Base-by-base conservation (phyloP, 2,329 filamentous ascomycete genomes). In the Paecilomyces sp. region DNA sequence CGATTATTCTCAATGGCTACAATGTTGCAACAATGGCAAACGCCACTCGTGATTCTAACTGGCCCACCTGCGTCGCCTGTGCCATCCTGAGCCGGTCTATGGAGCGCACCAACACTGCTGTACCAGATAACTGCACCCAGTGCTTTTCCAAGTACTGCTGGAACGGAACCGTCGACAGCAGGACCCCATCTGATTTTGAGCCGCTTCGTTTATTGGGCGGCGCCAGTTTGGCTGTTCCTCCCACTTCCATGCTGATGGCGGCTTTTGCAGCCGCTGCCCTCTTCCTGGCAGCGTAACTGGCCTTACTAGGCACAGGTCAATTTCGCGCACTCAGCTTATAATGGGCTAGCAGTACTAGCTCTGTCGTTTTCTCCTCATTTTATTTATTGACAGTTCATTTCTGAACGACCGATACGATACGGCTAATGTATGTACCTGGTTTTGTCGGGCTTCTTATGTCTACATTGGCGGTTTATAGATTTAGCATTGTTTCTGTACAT, bases 101-200 rank as follows among this genome's bases (percentile, higher is more conserved):
- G 64, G 80, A 85, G 62, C 83, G 91, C 56, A 93, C 90, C 0
- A 80, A 81, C 18, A 88, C 88, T 0, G 63, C 77, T 0, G 81
- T 92, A 1, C 93, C 93, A 0, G 80, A 83, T 0, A 85, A 84
- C 9, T 99, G 94, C 78, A 80, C 77, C 52, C 69, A 81, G 56
- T 99, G 94, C 78, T 97, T 97, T 74, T 65, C 79, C 12, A 75
- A 79, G 22, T 97, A 97, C 78, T 99, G 94, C 83, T 99, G 94
- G 94, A 85, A 97, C 72, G 94, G 94, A n/a, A 90, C 84, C 1
- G 60, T 77, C 6, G 76, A 82, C 51, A 74, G 68, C 50, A 77
- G 75, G 0, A 65, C 61, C 5, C 71, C 74, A 0, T 62, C 67
- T 1, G 60, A 63, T 0, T 85, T 81, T 61, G 70, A 78, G 24